A percentile compares a stretch with the other conserved stretches of the same genome.
phyloP scores from a whole-genome alignment of 768 basidiomycete genomes.

The Hericium erinaceus region DNA sequence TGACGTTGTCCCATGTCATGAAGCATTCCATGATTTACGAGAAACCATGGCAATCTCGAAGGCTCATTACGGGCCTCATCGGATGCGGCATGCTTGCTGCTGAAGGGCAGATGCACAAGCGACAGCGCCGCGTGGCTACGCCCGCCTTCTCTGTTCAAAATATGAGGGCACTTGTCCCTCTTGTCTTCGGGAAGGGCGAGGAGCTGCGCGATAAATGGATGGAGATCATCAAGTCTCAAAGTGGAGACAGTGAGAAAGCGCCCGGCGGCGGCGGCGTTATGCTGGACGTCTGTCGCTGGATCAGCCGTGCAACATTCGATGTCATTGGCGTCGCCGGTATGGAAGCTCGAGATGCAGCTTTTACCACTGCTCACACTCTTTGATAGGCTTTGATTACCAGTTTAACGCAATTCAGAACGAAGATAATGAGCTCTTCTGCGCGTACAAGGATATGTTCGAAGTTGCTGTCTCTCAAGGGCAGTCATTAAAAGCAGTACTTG shows the following conservation, averaged over 20 bases:
- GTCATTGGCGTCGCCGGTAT: conserved; percentile 83
- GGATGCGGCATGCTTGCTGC: conserved; percentile 78
- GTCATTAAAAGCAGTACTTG: conserved; percentile 35
- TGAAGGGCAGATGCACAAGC: conserved; percentile 69
- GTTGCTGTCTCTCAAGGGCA: conserved; percentile 51
- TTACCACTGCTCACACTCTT: neutral
- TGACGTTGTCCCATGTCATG: conserved; percentile 64
- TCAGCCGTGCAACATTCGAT: conserved; percentile 81
- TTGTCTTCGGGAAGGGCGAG: conserved; percentile 60
- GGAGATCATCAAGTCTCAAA: conserved; percentile 32
- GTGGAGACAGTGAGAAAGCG: conserved; percentile 9
- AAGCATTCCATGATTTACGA: conserved; percentile 66
- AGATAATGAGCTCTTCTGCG: conserved; percentile 65
- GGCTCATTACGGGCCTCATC: conserved; percentile 65
- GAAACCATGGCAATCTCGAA: conserved; percentile 76
- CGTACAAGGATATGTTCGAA: conserved; percentile 83
- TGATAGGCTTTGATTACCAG: conserved; percentile 71
- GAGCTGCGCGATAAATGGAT: conserved; percentile 56
- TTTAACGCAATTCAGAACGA: conserved; percentile 80
- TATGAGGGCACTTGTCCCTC: conserved; percentile 57
- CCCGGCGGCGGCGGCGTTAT: conserved; percentile 19
- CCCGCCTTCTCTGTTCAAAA: conserved; percentile 80
- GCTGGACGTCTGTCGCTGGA: conserved; percentile 74
- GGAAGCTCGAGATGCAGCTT: conserved; percentile 7
- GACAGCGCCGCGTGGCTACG: conserved; percentile 68